Conservation (phyloP, 257 asterid genomes). For the Solanum ahanhuiri region DNA sequence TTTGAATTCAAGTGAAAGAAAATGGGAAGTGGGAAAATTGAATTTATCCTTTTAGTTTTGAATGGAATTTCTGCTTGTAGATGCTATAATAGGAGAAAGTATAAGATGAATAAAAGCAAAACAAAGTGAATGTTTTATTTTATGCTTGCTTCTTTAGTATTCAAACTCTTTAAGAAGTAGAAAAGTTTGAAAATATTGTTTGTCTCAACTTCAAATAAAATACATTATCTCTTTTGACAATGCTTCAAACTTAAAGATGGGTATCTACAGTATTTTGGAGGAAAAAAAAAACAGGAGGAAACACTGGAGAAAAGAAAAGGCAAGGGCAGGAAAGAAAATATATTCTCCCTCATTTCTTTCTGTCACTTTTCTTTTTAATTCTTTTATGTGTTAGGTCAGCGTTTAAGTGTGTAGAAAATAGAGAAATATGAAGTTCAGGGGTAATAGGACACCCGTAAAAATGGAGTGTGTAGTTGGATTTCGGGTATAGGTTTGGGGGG, state of each 20-base stretch:
- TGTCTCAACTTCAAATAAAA: background rate
- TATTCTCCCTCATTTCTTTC: background rate
- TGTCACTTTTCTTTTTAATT: background rate
- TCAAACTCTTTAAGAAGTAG: background rate
- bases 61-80: background rate
- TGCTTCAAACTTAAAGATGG: background rate
- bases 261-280: background rate
- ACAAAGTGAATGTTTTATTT: background rate
- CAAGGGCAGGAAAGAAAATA: background rate
- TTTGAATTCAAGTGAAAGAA: background rate
- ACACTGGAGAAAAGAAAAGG: background rate
- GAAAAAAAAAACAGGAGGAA: background rate
- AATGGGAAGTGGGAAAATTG: background rate
- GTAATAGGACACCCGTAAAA: no score
- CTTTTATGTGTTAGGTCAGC: no score
- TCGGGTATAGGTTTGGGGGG: fast-evolving
- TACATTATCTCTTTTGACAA: background rate
- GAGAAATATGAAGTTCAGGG: no score
- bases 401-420: no score
- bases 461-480: no score
- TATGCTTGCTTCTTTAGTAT: background rate
- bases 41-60: background rate
- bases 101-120: background rate
- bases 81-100: background rate
- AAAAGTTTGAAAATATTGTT: background rate